phyloP scores from a whole-genome alignment of 208 protist species.

The Angomonas deanei region DNA sequence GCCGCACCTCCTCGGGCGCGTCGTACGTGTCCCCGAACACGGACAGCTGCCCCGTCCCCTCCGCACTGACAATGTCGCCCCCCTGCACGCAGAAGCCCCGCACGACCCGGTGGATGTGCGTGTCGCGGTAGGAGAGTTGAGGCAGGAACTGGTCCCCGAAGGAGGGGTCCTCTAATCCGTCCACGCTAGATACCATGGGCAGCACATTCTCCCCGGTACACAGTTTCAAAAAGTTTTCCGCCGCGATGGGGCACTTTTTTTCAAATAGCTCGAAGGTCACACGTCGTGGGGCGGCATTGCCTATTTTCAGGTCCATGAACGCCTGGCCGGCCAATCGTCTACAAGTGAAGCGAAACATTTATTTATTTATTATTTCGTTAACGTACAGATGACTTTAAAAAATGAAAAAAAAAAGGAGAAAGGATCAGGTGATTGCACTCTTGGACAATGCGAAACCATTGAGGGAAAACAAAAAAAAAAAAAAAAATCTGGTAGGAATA shows the following conservation, averaged over 20 bases:
- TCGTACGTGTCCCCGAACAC: constrained; percentile 95
- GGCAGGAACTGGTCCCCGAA: constrained; percentile 79
- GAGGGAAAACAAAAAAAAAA: no score
- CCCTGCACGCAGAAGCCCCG: constrained; percentile 90
- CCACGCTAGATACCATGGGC: constrained; percentile 38
- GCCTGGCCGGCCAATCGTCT: constrained; percentile 23
- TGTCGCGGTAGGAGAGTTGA: constrained; percentile 87
- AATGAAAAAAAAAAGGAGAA: neutral
- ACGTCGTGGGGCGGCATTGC: constrained; percentile 32
- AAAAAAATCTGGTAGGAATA: no score
- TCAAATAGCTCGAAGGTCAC: constrained; percentile 79
- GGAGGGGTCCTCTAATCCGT: constrained; percentile 52
- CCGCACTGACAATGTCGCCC: constrained; percentile 69
- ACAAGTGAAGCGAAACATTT: constrained; percentile 31
- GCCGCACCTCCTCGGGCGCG: constrained; percentile 93
- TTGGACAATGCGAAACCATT: no score
- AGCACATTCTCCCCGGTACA: constrained; percentile 86
- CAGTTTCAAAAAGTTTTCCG: constrained; percentile 85
- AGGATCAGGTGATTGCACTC: no score
- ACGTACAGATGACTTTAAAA: neutral
- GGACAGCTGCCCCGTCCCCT: constrained; percentile 93
- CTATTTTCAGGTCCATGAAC: constrained; percentile 81
- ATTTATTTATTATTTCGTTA: no score
- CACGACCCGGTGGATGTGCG: constrained; percentile 91
- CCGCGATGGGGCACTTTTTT: constrained; percentile 65